These are phyloP conservation scores for Colletotrichum tofieldiae DNA, from an alignment of 2,329 filamentous ascomycete genomes.

Conservation along the genomic window DNA sequence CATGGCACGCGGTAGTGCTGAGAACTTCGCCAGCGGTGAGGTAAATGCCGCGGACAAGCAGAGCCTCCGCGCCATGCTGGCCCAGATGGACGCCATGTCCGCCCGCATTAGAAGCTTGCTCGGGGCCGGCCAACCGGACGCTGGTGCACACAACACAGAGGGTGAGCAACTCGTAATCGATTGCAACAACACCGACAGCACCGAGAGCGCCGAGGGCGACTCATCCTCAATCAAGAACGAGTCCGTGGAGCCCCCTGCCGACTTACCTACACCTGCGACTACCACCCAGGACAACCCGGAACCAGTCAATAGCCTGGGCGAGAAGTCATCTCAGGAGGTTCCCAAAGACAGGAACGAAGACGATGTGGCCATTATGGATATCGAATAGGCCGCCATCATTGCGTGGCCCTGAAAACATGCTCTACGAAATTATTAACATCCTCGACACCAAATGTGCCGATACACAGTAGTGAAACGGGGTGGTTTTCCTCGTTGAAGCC, in stretches of 20 bases:
- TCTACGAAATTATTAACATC: background rate
- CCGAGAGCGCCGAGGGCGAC: slow-evolving; percentile 27
- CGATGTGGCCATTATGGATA: slow-evolving; percentile 57
- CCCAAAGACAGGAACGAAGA: slow-evolving; percentile 46
- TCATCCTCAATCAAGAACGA: slow-evolving; percentile 32
- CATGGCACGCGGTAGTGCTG: slow-evolving; percentile 64
- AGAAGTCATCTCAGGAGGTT: slow-evolving; percentile 45
- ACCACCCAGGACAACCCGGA: slow-evolving; percentile 51
- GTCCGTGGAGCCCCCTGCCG: slow-evolving; percentile 35
- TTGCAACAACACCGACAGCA: slow-evolving; percentile 23
- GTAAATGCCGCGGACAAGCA: slow-evolving; percentile 60
- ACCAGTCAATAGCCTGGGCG: slow-evolving; percentile 34
- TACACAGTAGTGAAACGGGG: background rate
- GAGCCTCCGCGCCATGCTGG: slow-evolving; percentile 65
- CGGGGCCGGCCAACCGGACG: slow-evolving; percentile 43
- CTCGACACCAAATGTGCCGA: slow-evolving; percentile 1
- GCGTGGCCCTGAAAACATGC: background rate
- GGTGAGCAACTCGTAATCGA: slow-evolving; percentile 26
- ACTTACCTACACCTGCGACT: slow-evolving; percentile 42
- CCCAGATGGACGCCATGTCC: slow-evolving; percentile 62
- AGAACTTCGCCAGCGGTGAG: slow-evolving; percentile 58
- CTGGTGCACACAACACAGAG: background rate
- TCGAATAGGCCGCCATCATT: slow-evolving; percentile 50
- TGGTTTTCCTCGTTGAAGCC: background rate
- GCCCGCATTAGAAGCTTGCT: slow-evolving; percentile 60